Evolutionary conservation across 2,329 filamentous ascomycete genomes (phyloP).

Genomic region (Tolypocladium sp.): DNA sequence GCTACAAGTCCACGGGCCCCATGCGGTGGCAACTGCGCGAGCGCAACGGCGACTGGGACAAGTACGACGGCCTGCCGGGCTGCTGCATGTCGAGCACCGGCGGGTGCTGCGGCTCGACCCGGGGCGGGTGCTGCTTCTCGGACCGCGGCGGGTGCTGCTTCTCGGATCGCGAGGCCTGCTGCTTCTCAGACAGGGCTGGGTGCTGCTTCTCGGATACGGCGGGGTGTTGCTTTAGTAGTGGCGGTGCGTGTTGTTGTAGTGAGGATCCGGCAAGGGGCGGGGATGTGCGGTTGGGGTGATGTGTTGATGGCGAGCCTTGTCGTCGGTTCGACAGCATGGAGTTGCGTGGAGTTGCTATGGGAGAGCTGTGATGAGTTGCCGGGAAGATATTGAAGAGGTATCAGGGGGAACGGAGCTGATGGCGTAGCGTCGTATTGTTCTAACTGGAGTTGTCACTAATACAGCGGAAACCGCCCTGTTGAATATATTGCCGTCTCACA

Average conservation of each 20-base stretch:
- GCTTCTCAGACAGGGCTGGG: constrained; percentile 4
- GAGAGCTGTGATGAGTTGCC: too few relatives aligned
- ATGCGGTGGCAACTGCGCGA: constrained; percentile 6
- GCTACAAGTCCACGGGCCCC: constrained; percentile 2
- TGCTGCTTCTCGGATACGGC: constrained; percentile 6
- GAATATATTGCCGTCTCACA: neutral
- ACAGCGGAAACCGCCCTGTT: neutral
- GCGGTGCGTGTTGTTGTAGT: neutral
- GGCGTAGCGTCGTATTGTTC: neutral
- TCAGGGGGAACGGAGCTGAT: neutral
- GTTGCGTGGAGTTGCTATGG: too few relatives aligned
- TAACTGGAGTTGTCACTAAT: neutral
- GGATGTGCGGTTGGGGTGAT: neutral
- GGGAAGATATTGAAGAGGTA: neutral
- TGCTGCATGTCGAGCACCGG: neutral
- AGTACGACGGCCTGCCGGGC: neutral
- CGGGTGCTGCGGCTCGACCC: neutral
- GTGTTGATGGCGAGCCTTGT: neutral
- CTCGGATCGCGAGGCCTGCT: constrained; percentile 4
- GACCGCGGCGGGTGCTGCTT: constrained; percentile 7
- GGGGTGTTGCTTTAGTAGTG: constrained; percentile 2
- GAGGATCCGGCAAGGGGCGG: neutral
- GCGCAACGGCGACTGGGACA: constrained; percentile 5
- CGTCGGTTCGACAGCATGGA: too few relatives aligned
- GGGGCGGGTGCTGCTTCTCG: constrained; percentile 1